Conservation (phyloP, 176 grass and related monocot genomes). For the Elymus sibiricus region DNA sequence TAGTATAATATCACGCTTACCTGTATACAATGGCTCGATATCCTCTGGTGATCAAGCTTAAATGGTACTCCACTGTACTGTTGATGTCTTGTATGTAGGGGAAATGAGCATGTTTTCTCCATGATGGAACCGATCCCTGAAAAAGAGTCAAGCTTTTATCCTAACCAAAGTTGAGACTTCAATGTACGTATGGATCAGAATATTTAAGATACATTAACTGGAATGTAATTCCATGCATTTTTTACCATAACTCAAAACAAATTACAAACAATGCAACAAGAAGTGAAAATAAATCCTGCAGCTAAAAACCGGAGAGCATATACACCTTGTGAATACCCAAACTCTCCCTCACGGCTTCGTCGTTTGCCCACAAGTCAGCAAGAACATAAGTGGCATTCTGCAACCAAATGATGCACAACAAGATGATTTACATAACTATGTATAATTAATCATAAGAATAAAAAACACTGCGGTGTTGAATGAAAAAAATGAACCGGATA, state of each 20-base stretch:
- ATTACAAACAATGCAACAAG: not conserved
- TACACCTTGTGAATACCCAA: slow-evolving; percentile 38
- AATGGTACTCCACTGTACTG: slow-evolving; percentile 39
- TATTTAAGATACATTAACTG: too few species aligned
- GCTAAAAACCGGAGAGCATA: not conserved
- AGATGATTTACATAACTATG: not conserved
- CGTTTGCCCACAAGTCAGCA: too few species aligned
- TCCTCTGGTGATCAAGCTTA: slow-evolving; percentile 21
- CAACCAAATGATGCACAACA: too few species aligned
- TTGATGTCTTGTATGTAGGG: not conserved
- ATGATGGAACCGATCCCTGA: not conserved
- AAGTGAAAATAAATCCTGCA: not conserved
- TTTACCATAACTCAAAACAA: not conserved
- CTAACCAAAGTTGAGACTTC: not conserved
- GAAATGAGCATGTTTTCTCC: not conserved
- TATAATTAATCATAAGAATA: not conserved
- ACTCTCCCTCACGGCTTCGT: slow-evolving; percentile 16
- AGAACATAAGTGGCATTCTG: too few species aligned
- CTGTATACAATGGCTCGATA: slow-evolving; percentile 47
- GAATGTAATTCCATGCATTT: too few species aligned
- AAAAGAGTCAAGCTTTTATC: not conserved
- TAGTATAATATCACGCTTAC: not conserved
- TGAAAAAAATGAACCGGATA: not conserved
- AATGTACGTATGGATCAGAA: not conserved
- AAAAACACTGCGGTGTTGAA: not conserved